A percentile compares a stretch with the other conserved stretches of the same genome.
These are phyloP conservation scores for Paramecium octaurelia DNA, from an alignment of 73 alveolate genomes.

Conservation along the genomic window DNA sequence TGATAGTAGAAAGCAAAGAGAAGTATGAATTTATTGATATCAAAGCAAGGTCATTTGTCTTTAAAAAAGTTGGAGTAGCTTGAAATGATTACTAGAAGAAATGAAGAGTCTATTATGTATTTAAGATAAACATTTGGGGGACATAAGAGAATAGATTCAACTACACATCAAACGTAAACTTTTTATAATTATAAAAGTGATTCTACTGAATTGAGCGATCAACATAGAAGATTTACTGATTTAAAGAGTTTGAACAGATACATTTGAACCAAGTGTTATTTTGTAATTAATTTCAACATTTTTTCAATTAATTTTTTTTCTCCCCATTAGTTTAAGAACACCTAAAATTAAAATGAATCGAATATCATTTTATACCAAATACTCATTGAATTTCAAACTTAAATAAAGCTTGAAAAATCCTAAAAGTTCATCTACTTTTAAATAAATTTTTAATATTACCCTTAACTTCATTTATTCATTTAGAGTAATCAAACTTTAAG, in stretches of 20 bases:
- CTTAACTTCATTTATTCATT: not conserved
- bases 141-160: conserved; percentile 17
- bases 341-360: not conserved
- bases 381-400: not conserved
- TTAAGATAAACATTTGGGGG: not conserved
- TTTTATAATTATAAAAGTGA: not conserved
- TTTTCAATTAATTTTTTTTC: not conserved
- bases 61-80: not conserved
- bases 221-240: conserved; percentile 34
- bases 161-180: not conserved
- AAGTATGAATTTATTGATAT: not conserved
- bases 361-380: too few species aligned
- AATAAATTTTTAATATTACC: not conserved
- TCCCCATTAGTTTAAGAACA: not conserved
- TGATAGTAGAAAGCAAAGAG: not conserved
- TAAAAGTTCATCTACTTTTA: not conserved
- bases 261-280: not conserved
- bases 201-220: conserved; percentile 33
- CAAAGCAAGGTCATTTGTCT: not conserved
- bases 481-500: not conserved
- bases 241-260: not conserved
- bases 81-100: not conserved
- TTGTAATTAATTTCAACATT: not conserved
- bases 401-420: not conserved
- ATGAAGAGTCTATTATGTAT: not conserved